Conservation (phyloP, 148 eudicot species). For the Chenopodium album region DNA sequence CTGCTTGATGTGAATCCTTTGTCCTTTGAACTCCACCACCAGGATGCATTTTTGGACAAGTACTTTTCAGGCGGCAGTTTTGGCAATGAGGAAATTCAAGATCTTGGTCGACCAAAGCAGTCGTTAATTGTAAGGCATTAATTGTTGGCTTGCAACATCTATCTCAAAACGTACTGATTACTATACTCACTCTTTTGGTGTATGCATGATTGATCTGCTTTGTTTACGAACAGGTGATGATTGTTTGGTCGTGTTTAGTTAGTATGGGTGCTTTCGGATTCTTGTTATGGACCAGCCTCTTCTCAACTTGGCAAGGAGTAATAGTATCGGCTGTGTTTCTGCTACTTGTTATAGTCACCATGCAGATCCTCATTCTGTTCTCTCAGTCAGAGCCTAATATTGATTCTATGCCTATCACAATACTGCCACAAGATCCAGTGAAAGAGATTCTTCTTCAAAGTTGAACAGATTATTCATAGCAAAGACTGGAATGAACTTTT, state of each 20-base stretch:
- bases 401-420: constrained; percentile 37
- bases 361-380: constrained; percentile 62
- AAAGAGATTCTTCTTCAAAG: constrained; percentile 43
- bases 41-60: constrained; percentile 70
- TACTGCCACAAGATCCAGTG: constrained; percentile 37
- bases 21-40: constrained; percentile 20
- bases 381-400: constrained; percentile 50
- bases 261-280: constrained; percentile 35
- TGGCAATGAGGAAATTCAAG: constrained; percentile 40
- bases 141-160: background rate
- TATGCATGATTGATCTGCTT: background rate
- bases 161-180: background rate
- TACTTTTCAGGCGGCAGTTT: constrained; percentile 53
- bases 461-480: constrained; percentile 18
- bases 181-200: background rate
- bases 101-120: constrained; percentile 60
- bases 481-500: background rate
- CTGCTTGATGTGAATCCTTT: background rate
- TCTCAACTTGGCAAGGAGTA: constrained; percentile 48
- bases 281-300: constrained; percentile 40
- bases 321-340: constrained; percentile 36
- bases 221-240: constrained; percentile 44
- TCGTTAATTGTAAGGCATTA: constrained; percentile 30
- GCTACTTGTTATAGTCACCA: constrained; percentile 39
- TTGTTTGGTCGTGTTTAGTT: constrained; percentile 51